Evolutionary conservation across 495 filamentous ascomycete genomes (phyloP).

Genomic region (Hypoxylon perforatum): DNA sequence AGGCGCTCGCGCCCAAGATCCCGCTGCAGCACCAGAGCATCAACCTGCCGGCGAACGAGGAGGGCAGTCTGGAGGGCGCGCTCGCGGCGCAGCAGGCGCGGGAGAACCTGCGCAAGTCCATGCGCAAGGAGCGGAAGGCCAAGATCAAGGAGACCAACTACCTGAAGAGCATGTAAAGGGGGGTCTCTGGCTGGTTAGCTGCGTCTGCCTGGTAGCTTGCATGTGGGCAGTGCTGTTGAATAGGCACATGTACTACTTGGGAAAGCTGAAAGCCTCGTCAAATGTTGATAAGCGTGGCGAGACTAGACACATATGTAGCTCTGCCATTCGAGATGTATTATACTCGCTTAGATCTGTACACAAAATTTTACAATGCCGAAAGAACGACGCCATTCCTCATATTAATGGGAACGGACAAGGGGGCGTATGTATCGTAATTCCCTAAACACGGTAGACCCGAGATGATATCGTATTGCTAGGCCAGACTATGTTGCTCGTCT

Average conservation of each 20-base stretch:
- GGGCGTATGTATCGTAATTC: too few species aligned
- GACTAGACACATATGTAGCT: background rate
- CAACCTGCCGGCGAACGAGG: slow-evolving; percentile 76
- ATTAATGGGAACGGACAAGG: too few species aligned
- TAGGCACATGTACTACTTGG: too few species aligned
- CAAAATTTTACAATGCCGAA: too few species aligned
- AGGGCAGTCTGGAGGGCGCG: slow-evolving; percentile 67
- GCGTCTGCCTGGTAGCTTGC: background rate
- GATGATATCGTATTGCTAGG: too few species aligned
- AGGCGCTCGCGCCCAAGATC: slow-evolving; percentile 74
- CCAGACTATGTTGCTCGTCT: too few species aligned
- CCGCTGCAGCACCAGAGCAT: slow-evolving; percentile 85
- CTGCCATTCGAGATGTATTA: background rate
- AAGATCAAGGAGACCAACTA: slow-evolving; percentile 94
- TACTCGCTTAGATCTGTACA: too few species aligned
- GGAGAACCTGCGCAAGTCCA: slow-evolving; percentile 72
- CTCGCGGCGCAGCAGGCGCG: slow-evolving; percentile 67
- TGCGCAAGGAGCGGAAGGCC: slow-evolving; percentile 78
- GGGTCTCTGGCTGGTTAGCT: background rate
- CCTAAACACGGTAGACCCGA: too few species aligned
- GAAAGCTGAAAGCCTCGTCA: too few species aligned
- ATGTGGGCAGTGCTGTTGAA: background rate
- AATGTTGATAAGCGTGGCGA: too few species aligned
- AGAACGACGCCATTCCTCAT: too few species aligned
- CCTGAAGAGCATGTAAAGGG: slow-evolving; percentile 77